Conservation (phyloP, 352 stramenopile genomes). For the Phytophthora sp. region DNA sequence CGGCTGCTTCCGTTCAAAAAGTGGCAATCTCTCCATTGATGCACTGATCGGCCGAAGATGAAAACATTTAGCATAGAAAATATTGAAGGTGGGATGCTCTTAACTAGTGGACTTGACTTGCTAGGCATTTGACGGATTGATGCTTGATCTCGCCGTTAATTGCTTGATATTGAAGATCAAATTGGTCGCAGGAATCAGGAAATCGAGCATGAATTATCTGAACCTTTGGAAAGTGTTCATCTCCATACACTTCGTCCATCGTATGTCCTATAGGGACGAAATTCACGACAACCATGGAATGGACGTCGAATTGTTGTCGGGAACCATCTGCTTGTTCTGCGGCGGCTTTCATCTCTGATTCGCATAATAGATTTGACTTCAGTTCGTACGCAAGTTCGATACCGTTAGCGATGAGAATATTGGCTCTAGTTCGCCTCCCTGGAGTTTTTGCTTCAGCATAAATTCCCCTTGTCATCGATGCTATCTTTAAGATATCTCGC, state of each 20-base stretch:
- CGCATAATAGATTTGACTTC: conserved; percentile 8
- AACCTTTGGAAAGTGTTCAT: no score
- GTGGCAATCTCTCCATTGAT: no score
- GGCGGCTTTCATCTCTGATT: conserved; percentile 9
- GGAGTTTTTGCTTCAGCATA: conserved; percentile 11
- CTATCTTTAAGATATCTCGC: conserved; percentile 7
- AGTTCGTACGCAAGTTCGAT: conserved; percentile 8
- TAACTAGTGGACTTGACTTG: no score
- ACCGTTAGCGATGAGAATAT: conserved; percentile 12
- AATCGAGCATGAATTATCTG: no score
- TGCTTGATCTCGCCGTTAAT: conserved; percentile 1
- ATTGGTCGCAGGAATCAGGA: conserved; percentile 12
- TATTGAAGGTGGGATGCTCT: no score
- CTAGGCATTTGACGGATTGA: conserved; percentile 14
- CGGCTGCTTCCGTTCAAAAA: no score
- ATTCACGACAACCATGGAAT: no score
- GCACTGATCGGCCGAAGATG: no score
- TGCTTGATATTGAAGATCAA: conserved; percentile 1
- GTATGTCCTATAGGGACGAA: no score
- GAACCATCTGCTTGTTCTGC: conserved; percentile 10
- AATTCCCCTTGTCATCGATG: conserved; percentile 1
- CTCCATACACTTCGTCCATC: no score
- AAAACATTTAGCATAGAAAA: no score
- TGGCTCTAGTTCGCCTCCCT: conserved; percentile 10
- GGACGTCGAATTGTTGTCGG: conserved; percentile 8